Percentiles rank a stretch among this genome's conserved stretches.
phyloP scores from a whole-genome alignment of 1,284 basidiomycete genomes.

The Baeospora myosura region DNA sequence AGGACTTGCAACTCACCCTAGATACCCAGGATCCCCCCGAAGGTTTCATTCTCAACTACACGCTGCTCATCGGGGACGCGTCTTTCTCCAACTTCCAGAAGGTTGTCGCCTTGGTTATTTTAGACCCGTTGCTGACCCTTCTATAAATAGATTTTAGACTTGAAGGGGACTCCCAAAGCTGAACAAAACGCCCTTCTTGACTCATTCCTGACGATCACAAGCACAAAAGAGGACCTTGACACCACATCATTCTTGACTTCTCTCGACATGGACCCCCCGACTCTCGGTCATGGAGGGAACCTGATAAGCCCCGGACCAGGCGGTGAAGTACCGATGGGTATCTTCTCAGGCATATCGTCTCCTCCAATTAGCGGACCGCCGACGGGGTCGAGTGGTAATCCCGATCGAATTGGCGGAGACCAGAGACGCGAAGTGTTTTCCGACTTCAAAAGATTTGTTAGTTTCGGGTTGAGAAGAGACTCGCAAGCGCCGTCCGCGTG shows the following conservation, averaged over 20 bases:
- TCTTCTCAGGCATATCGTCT: conserved; percentile 51
- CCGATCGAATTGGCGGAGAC: conserved; percentile 28
- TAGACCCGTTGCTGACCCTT: not conserved
- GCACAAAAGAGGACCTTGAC: conserved; percentile 78
- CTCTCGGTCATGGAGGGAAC: conserved; percentile 34
- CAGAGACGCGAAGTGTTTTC: conserved; percentile 75
- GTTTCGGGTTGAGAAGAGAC: conserved; percentile 74
- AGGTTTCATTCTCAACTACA: conserved; percentile 92
- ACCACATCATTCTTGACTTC: conserved; percentile 86
- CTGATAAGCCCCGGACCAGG: conserved; percentile 55
- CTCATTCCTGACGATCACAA: conserved; percentile 85
- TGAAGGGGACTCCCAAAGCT: conserved; percentile 84
- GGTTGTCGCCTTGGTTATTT: conserved; percentile 31
- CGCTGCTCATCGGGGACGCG: conserved; percentile 84
- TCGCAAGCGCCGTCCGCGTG: too few species aligned
- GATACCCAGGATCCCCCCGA: conserved; percentile 71
- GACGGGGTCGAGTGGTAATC: conserved; percentile 38
- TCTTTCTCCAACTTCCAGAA: conserved; percentile 98
- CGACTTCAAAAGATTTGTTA: conserved; percentile 78
- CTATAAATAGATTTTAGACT: conserved; percentile 74
- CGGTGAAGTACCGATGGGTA: conserved; percentile 39
- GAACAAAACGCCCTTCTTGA: conserved; percentile 89
- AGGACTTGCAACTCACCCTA: conserved; percentile 3
- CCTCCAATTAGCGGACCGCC: conserved; percentile 50
- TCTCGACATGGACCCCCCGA: conserved; percentile 86